Percentiles rank a stretch among this genome's conserved stretches.
These are phyloP conservation scores for Neonectria hederae DNA, from an alignment of 2,329 filamentous ascomycete species.

Conservation along the genomic window DNA sequence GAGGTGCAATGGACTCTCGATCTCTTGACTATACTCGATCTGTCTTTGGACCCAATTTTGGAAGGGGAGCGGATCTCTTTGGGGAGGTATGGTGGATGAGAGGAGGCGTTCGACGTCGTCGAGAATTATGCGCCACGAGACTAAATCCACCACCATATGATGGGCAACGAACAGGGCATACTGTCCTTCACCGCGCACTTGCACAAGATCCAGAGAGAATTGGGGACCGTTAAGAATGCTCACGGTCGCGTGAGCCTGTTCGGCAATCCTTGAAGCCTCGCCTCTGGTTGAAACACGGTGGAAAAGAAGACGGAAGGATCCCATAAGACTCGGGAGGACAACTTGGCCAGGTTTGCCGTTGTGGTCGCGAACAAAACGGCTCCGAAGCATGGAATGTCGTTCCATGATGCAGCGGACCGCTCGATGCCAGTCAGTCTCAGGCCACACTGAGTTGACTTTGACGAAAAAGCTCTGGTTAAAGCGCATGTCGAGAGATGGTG, in stretches of 20 bases:
- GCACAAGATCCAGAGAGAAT: background rate
- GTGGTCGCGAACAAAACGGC: background rate
- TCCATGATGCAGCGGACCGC: background rate
- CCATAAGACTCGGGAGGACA: background rate
- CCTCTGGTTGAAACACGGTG: background rate
- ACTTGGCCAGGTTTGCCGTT: background rate
- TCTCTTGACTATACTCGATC: background rate
- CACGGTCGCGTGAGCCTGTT: background rate
- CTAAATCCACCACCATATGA: slow-evolving; percentile 29
- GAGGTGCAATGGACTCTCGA: background rate
- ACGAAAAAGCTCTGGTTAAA: background rate
- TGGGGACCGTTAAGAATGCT: background rate
- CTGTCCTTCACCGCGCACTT: background rate
- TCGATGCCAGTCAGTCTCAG: background rate
- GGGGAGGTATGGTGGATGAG: background rate
- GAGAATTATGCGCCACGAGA: slow-evolving; percentile 30
- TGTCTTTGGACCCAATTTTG: slow-evolving; percentile 2
- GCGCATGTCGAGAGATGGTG: background rate
- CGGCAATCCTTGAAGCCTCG: background rate
- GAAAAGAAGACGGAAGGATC: background rate
- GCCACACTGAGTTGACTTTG: background rate
- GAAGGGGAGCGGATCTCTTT: background rate
- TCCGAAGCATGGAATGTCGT: background rate
- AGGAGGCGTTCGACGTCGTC: slow-evolving; percentile 20
- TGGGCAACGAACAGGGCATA: slow-evolving; percentile 7